These are phyloP conservation scores for Candida rishiriensis DNA, from an alignment of 805 yeast species.

Conservation along the genomic window DNA sequence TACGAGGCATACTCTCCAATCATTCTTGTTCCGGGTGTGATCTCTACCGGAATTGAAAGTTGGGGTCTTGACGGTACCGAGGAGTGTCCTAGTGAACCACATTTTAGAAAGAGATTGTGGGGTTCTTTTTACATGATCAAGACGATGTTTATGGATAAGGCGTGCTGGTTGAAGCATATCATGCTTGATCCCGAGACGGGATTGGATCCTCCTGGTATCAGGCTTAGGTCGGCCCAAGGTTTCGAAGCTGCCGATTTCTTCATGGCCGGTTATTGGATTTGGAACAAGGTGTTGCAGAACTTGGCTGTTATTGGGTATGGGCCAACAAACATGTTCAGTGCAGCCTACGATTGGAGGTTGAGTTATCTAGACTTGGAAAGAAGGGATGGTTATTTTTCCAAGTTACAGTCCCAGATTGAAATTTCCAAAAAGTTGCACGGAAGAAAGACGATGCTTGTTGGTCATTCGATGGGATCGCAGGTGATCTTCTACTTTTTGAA, in stretches of 20 bases:
- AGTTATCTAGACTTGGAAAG: slow-evolving; percentile 83
- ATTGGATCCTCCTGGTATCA: slow-evolving; percentile 80
- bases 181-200: slow-evolving; percentile 91
- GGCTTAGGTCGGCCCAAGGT: slow-evolving; percentile 88
- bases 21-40: slow-evolving; percentile 92
- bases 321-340: slow-evolving; percentile 84
- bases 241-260: slow-evolving; percentile 96
- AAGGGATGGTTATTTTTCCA: slow-evolving; percentile 81
- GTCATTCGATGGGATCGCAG: slow-evolving; percentile 98
- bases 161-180: slow-evolving; percentile 90
- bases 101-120: slow-evolving; percentile 92
- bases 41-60: slow-evolving; percentile 89
- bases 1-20: slow-evolving; percentile 68
- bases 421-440: slow-evolving; percentile 42
- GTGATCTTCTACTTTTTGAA: slow-evolving; percentile 82
- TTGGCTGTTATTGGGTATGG: slow-evolving; percentile 92
- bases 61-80: slow-evolving; percentile 79
- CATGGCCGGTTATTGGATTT: slow-evolving; percentile 97
- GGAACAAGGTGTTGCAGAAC: slow-evolving; percentile 95
- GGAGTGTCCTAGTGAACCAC: slow-evolving; percentile 78
- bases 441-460: slow-evolving; percentile 72
- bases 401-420: slow-evolving; percentile 72
- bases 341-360: slow-evolving; percentile 95
- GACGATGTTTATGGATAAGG: slow-evolving; percentile 86
- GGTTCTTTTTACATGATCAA: slow-evolving; percentile 94